Evolutionary conservation across 2,329 filamentous ascomycete species (phyloP), one percentile per base, ranked within the genome.

Genomic region (Pseudovirgaria hyperparasitica): DNA sequence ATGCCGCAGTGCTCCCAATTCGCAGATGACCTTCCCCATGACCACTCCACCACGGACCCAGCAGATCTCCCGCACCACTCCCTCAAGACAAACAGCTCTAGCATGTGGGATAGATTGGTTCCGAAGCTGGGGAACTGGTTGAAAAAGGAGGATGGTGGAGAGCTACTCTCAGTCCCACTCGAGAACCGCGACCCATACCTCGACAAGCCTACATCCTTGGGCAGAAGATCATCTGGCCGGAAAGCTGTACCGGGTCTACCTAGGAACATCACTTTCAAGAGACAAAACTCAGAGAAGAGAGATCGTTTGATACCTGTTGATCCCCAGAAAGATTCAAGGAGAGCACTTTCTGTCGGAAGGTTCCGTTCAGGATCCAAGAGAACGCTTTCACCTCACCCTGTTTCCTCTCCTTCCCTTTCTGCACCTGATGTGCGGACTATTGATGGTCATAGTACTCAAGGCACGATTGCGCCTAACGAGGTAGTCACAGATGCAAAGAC

Each of bases 211-310:
- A 9, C 33, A 28, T 9, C 22, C 19, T 10, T 23, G 9, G 23
- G 27, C 18, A 26, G 37, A 17, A 39, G 40, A 28, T 34, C 40
- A 22, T 47, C 47, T 9, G n/a, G 48, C 32, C 50, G 71, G 39
- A 73, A 67, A 43, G 81, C 84, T n/a, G 72, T 86, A 10, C 78
- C 84, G 11, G 77, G 78, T 10, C 58, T 93, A 19, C 82, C 84
- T 20, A 71, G 82, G 25, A 63, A 75, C 4, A 72, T 77, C 41
- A 92, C 82, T 0, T 85, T 92, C 55, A 79, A 76, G 53, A 72
- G 85, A 42, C 82, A 87, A 51, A 70, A 80, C 48, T 87, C 82
- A 16, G 86, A 93, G 54, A 68, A 71, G 36, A 70, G 84, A 40
- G 72, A 80, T 40, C 76, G 74, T 43, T 63, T 92, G 28, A 63